Percentiles rank a stretch among this genome's conserved stretches.
These are phyloP conservation scores for Blastocladiella emersonii DNA, from an alignment of 371 early-diverging fungal species.

Conservation along the genomic window DNA sequence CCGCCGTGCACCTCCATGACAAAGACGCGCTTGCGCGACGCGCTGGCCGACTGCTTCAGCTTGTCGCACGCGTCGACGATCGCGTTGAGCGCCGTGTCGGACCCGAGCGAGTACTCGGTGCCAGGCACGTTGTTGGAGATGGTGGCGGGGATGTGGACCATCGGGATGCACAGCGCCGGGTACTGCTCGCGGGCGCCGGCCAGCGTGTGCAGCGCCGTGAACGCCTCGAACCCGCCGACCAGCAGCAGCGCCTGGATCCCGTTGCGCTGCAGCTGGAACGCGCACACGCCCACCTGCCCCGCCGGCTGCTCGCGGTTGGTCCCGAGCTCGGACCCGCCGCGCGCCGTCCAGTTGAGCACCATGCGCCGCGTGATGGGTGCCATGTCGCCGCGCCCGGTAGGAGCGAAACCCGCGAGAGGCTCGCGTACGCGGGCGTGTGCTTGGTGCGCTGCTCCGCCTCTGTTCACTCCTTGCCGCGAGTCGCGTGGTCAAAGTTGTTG, in stretches of 20 bases:
- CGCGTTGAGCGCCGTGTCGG: conserved; percentile 94
- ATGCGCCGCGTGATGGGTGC: conserved; percentile 64
- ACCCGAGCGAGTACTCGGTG: conserved; percentile 91
- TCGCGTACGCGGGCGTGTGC: too few species aligned
- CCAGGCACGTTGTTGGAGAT: conserved; percentile 98
- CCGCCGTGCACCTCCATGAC: conserved; percentile 98
- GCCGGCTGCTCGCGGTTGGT: conserved; percentile 81
- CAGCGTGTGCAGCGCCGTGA: conserved; percentile 59
- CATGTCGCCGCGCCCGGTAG: conserved; percentile 63
- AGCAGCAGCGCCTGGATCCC: conserved; percentile 77
- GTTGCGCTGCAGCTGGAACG: conserved; percentile 80
- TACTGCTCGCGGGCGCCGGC: conserved; percentile 54
- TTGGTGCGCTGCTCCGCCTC: too few species aligned
- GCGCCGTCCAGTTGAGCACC: conserved; percentile 78
- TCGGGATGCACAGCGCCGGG: conserved; percentile 78
- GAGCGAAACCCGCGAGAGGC: too few species aligned
- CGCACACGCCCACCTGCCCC: conserved; percentile 64
- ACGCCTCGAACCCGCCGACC: conserved; percentile 93
- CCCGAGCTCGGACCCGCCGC: conserved; percentile 92
- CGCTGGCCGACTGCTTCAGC: conserved; percentile 81
- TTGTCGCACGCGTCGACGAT: conserved; percentile 89
- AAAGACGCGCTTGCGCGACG: conserved; percentile 85
- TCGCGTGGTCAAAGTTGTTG: too few species aligned
- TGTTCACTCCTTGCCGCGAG: too few species aligned
- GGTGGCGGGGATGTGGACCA: conserved; percentile 91